Evolutionary conservation across 495 filamentous ascomycete species (phyloP), one percentile per base, ranked within the genome.

Genomic region (Hyphodiscus hymeniophilus): DNA sequence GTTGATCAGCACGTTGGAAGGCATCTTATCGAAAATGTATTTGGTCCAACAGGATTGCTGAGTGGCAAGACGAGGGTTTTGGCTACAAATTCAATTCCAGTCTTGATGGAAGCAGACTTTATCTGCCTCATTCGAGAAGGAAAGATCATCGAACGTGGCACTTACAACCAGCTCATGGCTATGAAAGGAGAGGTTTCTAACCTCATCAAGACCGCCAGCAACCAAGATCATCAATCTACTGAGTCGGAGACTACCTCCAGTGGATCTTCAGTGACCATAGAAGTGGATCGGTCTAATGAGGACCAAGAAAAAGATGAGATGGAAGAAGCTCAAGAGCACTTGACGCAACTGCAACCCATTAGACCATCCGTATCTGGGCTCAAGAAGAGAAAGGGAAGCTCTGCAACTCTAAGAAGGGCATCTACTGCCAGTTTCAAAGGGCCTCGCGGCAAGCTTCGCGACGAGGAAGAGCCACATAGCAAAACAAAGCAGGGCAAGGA

Each of bases 1-100:
- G 94, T 99, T 15, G 94, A 99, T 65, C 92, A 95, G 52, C 94
- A 99, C 61, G 94, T 99, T 45, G 94, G 94, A 26, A 76, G 88
- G 45, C 94, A 97, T 64, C 70, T 99, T 35, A 96, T 96, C 55
- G 82, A 96, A 60, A 84, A 87, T 53, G 94, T 99, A 7, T 77
- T 99, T 33, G 92, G 94, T 8, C 69, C 79, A 5, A 83, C 81
- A 41, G 94, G 94, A 47, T 74, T 99, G 15, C 75, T 99, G 24
- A 75, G 66, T 36, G 75, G 82, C 32, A 99, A 97, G 64, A 95
- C 92, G 10, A 81, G 90, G 57, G 85, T 99, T 39, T 73, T 99
- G 41, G 94, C 92, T 17, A 97, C 94, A 4, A 99, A 99, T 59
- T 87, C 94, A 0, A 96, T 97, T 55, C 82, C 92, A 8, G 87